Evolutionary conservation across 164 flowering plant genomes (phyloP).

Genomic region (Protea cynaroides): DNA sequence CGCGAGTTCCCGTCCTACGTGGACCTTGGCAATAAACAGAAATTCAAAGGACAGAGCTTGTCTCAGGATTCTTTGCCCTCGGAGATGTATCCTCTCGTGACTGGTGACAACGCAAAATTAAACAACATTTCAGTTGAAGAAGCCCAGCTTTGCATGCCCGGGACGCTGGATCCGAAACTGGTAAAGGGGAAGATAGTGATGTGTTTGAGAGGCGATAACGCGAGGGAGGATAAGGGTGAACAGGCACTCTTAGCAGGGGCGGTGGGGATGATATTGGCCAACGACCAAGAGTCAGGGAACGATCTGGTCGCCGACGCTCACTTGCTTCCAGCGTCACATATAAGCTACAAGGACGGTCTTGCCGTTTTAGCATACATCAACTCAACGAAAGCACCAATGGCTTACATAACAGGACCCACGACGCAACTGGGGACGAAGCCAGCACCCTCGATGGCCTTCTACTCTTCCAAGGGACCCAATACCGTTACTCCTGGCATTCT

Average conservation of each 20-base stretch:
- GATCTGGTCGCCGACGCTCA: conserved; percentile 12
- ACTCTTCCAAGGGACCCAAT: conserved; percentile 50
- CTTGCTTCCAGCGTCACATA: conserved; percentile 13
- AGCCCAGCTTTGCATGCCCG: not conserved
- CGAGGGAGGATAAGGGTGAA: conserved; percentile 14
- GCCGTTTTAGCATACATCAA: too few species aligned
- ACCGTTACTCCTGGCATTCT: conserved; percentile 38
- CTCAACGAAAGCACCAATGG: too few species aligned
- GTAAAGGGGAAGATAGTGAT: conserved; percentile 20
- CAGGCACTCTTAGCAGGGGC: conserved; percentile 17
- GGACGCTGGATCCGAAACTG: not conserved
- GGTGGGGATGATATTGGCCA: conserved; percentile 16
- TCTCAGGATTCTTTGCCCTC: too few species aligned
- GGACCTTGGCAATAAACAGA: too few species aligned
- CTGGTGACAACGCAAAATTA: too few species aligned
- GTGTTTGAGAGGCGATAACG: conserved; percentile 13
- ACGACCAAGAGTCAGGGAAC: too few species aligned
- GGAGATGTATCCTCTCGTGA: too few species aligned
- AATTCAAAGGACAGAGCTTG: too few species aligned
- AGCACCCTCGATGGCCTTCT: conserved; percentile 43
- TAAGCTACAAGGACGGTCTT: too few species aligned
- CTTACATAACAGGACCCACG: conserved; percentile 8
- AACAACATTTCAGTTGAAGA: too few species aligned
- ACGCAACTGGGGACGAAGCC: conserved; percentile 21
- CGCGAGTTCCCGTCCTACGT: too few species aligned